phyloP scores from a whole-genome alignment of 208 protist genomes.

The Trypanosomatidae sp. region DNA sequence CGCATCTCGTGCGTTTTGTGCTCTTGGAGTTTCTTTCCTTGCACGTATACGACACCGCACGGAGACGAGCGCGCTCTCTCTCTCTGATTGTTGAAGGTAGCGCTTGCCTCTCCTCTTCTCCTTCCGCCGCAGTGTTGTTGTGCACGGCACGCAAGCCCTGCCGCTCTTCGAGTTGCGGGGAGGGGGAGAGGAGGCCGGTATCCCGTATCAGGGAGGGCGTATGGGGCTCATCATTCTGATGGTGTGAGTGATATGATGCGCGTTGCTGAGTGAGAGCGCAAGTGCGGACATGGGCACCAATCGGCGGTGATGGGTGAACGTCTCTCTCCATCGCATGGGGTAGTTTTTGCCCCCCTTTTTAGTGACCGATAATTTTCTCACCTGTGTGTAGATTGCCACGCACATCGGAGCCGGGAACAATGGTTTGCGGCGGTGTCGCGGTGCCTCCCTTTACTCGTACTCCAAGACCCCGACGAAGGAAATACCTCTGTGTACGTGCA shows the following conservation, averaged over 20 bases:
- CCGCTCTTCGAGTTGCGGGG: neutral
- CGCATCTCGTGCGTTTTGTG: neutral
- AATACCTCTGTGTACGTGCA: neutral
- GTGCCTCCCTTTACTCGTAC: neutral
- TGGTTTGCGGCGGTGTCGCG: neutral
- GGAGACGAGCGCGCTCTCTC: neutral
- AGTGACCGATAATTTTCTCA: neutral
- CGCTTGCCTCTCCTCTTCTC: neutral
- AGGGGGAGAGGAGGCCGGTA: neutral
- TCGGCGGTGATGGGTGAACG: neutral
- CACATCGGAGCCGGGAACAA: neutral
- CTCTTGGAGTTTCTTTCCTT: neutral
- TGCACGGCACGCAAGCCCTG: too few relatives aligned
- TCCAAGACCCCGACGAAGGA: neutral
- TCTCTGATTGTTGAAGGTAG: neutral
- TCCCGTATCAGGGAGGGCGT: neutral
- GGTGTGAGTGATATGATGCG: neutral
- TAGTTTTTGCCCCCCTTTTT: too few relatives aligned
- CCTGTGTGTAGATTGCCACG: neutral
- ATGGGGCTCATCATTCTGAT: neutral
- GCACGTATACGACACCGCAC: neutral
- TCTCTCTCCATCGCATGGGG: neutral
- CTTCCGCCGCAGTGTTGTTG: neutral
- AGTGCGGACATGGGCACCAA: neutral
- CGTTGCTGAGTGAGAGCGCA: neutral